These are phyloP conservation scores for Fusarium sp. DNA, from an alignment of 2,329 filamentous ascomycete species.

Conservation along the genomic window DNA sequence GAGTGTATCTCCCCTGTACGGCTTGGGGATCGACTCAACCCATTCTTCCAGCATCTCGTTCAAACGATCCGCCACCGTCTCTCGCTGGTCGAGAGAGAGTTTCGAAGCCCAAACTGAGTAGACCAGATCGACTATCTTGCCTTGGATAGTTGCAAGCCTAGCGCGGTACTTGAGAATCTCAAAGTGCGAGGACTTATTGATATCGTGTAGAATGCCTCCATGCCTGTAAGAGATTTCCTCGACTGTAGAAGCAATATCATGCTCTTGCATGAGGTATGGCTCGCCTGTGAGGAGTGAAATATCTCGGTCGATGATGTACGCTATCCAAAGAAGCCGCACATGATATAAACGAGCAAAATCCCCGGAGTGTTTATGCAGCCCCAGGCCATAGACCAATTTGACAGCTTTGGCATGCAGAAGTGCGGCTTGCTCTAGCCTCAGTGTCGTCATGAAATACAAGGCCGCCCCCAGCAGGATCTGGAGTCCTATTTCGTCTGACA, in stretches of 20 bases:
- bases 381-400: constrained; percentile 4
- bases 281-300: neutral
- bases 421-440: neutral
- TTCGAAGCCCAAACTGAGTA: neutral
- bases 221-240: neutral
- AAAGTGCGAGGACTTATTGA: rapidly evolving
- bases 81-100: neutral
- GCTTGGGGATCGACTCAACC: neutral
- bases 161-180: neutral
- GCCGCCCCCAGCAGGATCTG: constrained; percentile 8
- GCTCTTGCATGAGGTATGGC: constrained; percentile 15
- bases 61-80: rapidly evolving
- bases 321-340: constrained; percentile 9
- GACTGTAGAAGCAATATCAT: constrained; percentile 10
- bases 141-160: neutral
- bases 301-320: constrained; percentile 18
- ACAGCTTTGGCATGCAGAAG: constrained; percentile 12
- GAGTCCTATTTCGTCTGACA: neutral
- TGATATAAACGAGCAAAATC: too few relatives aligned
- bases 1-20: neutral
- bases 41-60: neutral
- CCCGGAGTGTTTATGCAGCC: too few relatives aligned
- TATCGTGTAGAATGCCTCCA: neutral
- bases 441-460: neutral
- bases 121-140: constrained; percentile 18